Evolutionary conservation across 140 eudicot genomes (phyloP), one percentile per base, ranked within the genome.

Genomic region (Bidens hawaiensis): DNA sequence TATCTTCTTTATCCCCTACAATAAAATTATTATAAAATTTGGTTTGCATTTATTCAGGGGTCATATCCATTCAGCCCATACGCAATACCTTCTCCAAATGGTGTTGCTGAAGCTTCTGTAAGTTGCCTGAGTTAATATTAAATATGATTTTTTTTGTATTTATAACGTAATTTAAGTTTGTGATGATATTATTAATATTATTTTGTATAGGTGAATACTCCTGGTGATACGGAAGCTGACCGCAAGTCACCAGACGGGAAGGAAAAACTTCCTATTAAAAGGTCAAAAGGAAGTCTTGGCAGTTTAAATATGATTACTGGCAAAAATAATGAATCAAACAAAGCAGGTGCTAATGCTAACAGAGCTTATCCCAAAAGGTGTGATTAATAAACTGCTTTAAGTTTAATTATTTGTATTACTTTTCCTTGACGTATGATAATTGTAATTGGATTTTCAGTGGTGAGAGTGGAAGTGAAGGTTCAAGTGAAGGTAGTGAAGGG

Each of bases 241-340:
- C 82, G 84, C 41, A 94, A 83, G 77, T 67, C 82, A 28, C 73
- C 90, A 19, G 99, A 88, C 25, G 99, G 81, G 58, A 94, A 94
- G 83, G 99, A 86, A 77, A 94, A 94, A 63, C 78, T 94, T 64
- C 97, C 99, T 23, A 85, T 94, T 64, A 94, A 94, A 88, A 79
- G 99, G 78, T 83, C 97, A 8, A 94, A 88, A 69, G 97, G 94
- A 64, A 85, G 95, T 73, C 64, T 94, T 63, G 97, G 99, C 52
- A 88, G 95, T 81, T 76, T 94, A 69, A 94, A 85, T 74, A 94
- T 88, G 97, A 94, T 93, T 63, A 85, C 96, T 0, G 94, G 97
- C 46, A 94, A 88, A 76, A 78, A 69, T 33, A 77, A 76, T 59
- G 95, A 85, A 73, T 70, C 73, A 28, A 77, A 84, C 54, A 88